Base-by-base conservation (phyloP, 2,329 filamentous ascomycete species). In the Fusarium scirpi region DNA sequence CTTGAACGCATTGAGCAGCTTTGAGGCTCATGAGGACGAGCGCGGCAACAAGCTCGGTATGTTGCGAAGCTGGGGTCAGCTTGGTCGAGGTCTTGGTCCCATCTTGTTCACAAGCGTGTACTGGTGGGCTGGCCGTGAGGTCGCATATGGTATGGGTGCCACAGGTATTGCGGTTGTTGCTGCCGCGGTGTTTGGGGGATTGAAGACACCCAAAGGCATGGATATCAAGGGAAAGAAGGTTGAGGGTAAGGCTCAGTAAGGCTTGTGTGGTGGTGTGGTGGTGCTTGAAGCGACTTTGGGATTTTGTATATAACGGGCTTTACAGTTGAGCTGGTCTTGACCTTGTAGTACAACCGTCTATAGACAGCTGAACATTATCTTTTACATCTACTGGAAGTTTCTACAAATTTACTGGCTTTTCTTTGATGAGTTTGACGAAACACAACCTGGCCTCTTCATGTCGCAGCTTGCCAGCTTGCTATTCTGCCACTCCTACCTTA, bases 91-190 rank as follows among this genome's bases (percentile, higher is more conserved):
- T 0, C 80, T 97, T 13, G 96, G 96, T 0, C 96, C 96, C 0
- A 80, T 99, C 7, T 82, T 97, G 38, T 99, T 99, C 78, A 98
- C 96, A 67, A 94, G 93, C 51, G 85, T 99, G 59, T 99, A 99
- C 82, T 99, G 96, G 96, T 99, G 96, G 96, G 94, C 94, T 9
- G 96, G 96, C 0, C 86, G 96, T 48, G 92, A 97, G 77, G 86
- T 90, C 13, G 96, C 96, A 4, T 99, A 98, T 80, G 85, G 85
- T 2, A 86, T 94, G 74, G 96, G 96, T 6, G 92, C 93, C 0
- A 85, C 88, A 15, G 94, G 94, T 8, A 97, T 98, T 84, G 80
- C 92, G 8, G 88, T 85, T 2, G 94, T 98, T 13, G 86, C 87
- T 46, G 85, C 85, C 13, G 81, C 94, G 25, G 93, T 92, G 0